Evolutionary conservation across 2,329 filamentous ascomycete species (phyloP).

Genomic region (Talaromyces sp.): DNA sequence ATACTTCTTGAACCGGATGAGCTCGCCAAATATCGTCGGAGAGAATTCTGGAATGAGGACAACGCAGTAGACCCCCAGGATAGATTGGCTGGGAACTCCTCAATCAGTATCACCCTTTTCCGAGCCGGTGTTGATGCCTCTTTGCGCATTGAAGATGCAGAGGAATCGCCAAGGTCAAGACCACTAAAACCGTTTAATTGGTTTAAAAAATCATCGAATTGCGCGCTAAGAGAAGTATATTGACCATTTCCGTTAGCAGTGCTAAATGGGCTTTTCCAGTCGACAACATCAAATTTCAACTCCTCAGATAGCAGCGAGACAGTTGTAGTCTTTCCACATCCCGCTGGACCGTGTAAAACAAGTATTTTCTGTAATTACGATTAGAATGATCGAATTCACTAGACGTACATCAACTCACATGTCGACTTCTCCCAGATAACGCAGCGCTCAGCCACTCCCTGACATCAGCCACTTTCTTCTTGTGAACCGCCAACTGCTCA

Average conservation of each 20-base stretch:
- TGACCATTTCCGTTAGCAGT: constrained; percentile 58
- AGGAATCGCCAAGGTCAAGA: constrained; percentile 49
- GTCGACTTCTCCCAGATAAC: constrained; percentile 53
- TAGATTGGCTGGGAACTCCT: constrained; percentile 78
- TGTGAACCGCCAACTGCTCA: constrained; percentile 88
- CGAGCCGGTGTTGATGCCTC: constrained; percentile 26
- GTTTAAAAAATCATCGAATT: constrained; percentile 90
- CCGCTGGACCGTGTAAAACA: constrained; percentile 84
- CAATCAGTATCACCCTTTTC: constrained; percentile 64
- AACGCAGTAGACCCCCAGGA: constrained; percentile 62
- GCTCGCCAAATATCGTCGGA: constrained; percentile 71
- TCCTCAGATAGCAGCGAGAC: constrained; percentile 71
- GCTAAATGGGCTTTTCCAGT: constrained; percentile 83
- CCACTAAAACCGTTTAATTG: constrained; percentile 76
- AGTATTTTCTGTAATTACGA: constrained; percentile 61
- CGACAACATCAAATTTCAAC: constrained; percentile 72
- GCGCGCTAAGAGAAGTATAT: constrained; percentile 66
- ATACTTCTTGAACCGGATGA: constrained; percentile 18
- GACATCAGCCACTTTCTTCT: constrained; percentile 87
- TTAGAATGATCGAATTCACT: neutral
- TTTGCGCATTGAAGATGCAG: neutral
- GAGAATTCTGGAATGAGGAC: constrained; percentile 67
- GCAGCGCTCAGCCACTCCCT: constrained; percentile 76
- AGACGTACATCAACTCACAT: constrained; percentile 27
- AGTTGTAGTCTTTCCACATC: constrained; percentile 89